Evolutionary conservation across 2,329 filamentous ascomycete genomes (phyloP), one percentile per base, ranked within the genome.

Genomic region (Aquanectria penicillioides): DNA sequence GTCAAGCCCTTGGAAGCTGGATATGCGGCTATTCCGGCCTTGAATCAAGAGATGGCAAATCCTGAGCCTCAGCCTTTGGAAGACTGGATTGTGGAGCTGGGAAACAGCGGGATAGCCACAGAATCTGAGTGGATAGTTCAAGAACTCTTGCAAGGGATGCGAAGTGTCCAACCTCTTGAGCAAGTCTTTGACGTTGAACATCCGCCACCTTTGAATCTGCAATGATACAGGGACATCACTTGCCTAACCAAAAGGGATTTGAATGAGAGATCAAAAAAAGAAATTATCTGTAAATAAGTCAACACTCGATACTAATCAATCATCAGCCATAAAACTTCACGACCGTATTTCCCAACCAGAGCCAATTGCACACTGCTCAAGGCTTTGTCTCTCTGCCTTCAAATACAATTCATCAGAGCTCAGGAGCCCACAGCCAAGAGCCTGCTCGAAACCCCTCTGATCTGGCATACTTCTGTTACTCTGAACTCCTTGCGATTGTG

Each of bases 111-210:
- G 1, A 52, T 64, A 11, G 49, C 60, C 2, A 40, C 31, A 7
- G 60, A 64, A 6, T 63, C 62, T 7, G 60, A 64, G 10, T 64
- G 60, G 60, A 28, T 64, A 3, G 60, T 64, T 22, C 62, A 60
- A 20, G 57, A 64, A 17, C n/a, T 64, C 11, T 34, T 63, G 23
- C 62, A 63, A 13, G 62, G 62, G 1, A 63, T 64, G 52, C 52
- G 48, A 5, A 55, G 59, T 4, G 48, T 44, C 3, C 44, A 58
- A 12, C 49, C 51, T 15, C 33, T 33, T 23, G 38, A 56, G 12
- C 26, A 51, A 13, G 12, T 10, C 6, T 38, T 44, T 11, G 43
- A 28, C 20, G 37, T 33, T 4, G 57, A 46, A 7, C 49, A 29
- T 11, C 28, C 18, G 13, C n/a, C 31, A 6, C 29, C 36, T 1